Evolutionary conservation across 257 asterid species (phyloP), one percentile per base, ranked within the genome.

Genomic region (Primulina huaijiensis): DNA sequence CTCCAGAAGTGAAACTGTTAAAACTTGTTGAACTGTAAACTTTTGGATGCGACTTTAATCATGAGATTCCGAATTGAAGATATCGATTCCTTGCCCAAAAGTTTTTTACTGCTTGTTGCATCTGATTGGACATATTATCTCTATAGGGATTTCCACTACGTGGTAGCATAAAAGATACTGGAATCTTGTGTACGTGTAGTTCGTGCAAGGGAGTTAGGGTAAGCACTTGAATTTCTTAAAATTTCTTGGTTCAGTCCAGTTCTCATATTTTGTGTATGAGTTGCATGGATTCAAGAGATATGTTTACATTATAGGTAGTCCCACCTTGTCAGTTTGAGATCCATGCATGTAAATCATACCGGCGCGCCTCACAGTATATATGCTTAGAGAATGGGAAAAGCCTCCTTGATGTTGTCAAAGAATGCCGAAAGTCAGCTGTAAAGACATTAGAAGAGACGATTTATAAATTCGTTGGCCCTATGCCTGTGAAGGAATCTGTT

Each of bases 311-410:
- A 21, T 74, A 91, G 99, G 92, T 89, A 69, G 82, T 94, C 59
- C 92, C 99, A 38, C 96, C 99, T 62, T 87, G 96, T 79, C 87
- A 89, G 67, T 94, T 94, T 88, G 99, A 94, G 86, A 91, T 91
- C 65, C 99, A 94, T 78, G 99, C 99, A 7, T 84, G 95, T 81
- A 89, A 87, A 77, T 82, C 97, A n/a, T 91, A 94, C 78, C 86
- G 95, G 80, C 97, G 96, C n/a, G 99, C 99, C 65, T 85, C 99
- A 52, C 95, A 89, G 73, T 91, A 90, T 82, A 91, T 94, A 64
- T 94, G 97, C 80, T 79, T 94, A 27, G 97, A 89, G 77, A 94
- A 94, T 71, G 99, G 99, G 46, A 94, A 88, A 80, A 89, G 99
- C 78, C 96, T 94, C 70, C 82, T 91, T 75, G 97, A 94, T 60